Percentiles rank a stretch among this genome's conserved stretches.
phyloP scores from a whole-genome alignment of 306 rosid species.

The Macrotyloma uniflorum region DNA sequence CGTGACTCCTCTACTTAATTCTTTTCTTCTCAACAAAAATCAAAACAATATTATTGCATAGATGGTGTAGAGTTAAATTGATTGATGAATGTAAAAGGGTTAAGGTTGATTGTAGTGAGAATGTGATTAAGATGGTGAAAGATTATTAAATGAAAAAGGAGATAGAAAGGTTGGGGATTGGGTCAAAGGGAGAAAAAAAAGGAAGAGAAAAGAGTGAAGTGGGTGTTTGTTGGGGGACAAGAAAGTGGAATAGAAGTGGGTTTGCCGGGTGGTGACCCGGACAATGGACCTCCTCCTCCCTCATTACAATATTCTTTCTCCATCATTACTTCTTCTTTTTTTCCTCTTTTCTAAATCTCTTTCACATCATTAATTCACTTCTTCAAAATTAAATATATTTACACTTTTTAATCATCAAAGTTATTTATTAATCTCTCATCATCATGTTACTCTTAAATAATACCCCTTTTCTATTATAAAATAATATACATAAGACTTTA shows the following conservation, averaged over 20 bases:
- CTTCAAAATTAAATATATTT: not conserved
- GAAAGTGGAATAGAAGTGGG: constrained; percentile 54
- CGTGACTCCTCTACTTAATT: too few species aligned
- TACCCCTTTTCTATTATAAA: too few species aligned
- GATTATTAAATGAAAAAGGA: not conserved
- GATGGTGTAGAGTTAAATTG: too few species aligned
- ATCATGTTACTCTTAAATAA: too few species aligned
- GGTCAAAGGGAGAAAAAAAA: not conserved
- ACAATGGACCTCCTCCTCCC: constrained; percentile 38
- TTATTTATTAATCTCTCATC: too few species aligned
- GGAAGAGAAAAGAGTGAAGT: not conserved
- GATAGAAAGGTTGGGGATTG: not conserved
- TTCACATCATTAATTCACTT: not conserved
- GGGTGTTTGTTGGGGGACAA: constrained; percentile 63
- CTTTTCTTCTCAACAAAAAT: too few species aligned
- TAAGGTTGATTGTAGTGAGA: not conserved
- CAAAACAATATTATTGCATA: too few species aligned
- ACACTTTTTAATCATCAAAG: too few species aligned
- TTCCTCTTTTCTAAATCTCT: not conserved
- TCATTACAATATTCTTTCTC: constrained; percentile 10
- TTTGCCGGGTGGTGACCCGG: constrained; percentile 64
- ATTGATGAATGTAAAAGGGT: too few species aligned
- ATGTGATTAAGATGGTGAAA: constrained; percentile 31
- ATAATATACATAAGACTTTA: too few species aligned
- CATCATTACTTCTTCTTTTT: constrained; percentile 43